Conservation (phyloP, 345 rosid species). For the Rhodomyrtus tomentosa region DNA sequence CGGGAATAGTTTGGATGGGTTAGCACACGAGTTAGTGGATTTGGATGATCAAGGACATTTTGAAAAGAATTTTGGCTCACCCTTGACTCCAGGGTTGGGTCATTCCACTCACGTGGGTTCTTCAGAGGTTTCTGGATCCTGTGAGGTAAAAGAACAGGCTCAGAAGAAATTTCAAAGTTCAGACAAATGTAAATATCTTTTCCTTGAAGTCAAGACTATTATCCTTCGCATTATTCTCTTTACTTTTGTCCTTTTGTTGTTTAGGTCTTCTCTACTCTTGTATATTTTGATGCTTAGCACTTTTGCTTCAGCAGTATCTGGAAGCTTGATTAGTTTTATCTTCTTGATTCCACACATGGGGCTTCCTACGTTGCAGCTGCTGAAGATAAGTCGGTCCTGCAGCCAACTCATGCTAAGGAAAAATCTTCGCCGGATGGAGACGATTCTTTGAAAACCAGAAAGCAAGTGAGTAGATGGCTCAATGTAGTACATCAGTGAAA, state of each 20-base stretch:
- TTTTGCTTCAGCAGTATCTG: not conserved
- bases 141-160: slow-evolving; percentile 23
- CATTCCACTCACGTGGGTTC: slow-evolving; percentile 10
- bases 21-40: slow-evolving; percentile 15
- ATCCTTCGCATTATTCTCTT: not conserved
- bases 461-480: slow-evolving; percentile 33
- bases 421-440: slow-evolving; percentile 25
- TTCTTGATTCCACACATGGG: not conserved
- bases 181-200: slow-evolving; percentile 25
- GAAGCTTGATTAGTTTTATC: not conserved
- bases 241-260: not conserved
- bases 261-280: not conserved
- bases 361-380: slow-evolving; percentile 13
- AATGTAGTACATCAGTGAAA: not conserved
- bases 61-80: not conserved
- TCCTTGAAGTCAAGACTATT: not conserved
- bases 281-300: not conserved
- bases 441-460: slow-evolving; percentile 39
- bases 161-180: slow-evolving; percentile 24
- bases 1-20: slow-evolving; percentile 3
- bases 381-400: slow-evolving; percentile 24
- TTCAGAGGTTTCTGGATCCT: slow-evolving; percentile 11
- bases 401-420: slow-evolving; percentile 22
- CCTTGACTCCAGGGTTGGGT: not conserved
- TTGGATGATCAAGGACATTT: slow-evolving; percentile 13